These are phyloP conservation scores for Petunia hybrid DNA, from an alignment of 305 asterid genomes.

Conservation along the genomic window DNA sequence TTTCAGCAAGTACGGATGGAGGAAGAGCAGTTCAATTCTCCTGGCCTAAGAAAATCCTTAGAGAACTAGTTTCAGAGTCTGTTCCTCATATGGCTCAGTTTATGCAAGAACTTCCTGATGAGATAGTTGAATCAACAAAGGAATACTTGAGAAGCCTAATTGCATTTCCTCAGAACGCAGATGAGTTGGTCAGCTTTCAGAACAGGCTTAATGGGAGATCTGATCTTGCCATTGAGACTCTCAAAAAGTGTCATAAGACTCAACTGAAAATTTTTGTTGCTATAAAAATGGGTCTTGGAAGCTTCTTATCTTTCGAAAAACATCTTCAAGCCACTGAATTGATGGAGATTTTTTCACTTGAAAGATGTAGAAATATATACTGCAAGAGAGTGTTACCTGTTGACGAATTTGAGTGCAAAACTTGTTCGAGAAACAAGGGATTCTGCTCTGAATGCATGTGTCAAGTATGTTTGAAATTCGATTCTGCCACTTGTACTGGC, in stretches of 20 bases:
- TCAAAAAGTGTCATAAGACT: conserved; percentile 69
- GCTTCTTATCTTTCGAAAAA: conserved; percentile 57
- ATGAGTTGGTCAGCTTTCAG: conserved; percentile 65
- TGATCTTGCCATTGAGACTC: conserved; percentile 72
- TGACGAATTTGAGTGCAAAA: conserved; percentile 84
- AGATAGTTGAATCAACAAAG: conserved; percentile 65
- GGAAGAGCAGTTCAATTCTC: conserved; percentile 52
- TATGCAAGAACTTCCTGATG: conserved; percentile 72
- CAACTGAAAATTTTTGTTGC: conserved; percentile 80
- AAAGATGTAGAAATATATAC: conserved; percentile 73
- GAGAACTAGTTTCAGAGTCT: conserved; percentile 72
- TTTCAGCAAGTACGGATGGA: conserved; percentile 54
- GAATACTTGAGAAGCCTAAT: conserved; percentile 66
- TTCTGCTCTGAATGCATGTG: conserved; percentile 96
- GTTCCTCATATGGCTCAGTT: conserved; percentile 68
- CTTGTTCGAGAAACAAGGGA: conserved; percentile 78
- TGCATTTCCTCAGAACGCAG: conserved; percentile 60
- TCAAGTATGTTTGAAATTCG: conserved; percentile 83
- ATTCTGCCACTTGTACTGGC: conserved; percentile 76
- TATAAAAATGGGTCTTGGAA: conserved; percentile 66
- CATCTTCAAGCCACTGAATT: conserved; percentile 59
- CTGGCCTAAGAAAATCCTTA: conserved; percentile 68
- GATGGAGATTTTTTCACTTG: conserved; percentile 76
- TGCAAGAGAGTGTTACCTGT: conserved; percentile 78
- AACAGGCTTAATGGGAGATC: conserved; percentile 75